A percentile compares a stretch with the other conserved stretches of the same genome.
These are phyloP conservation scores for Cladosporium halotolerans DNA, from an alignment of 2,329 filamentous ascomycete genomes.

Conservation along the genomic window DNA sequence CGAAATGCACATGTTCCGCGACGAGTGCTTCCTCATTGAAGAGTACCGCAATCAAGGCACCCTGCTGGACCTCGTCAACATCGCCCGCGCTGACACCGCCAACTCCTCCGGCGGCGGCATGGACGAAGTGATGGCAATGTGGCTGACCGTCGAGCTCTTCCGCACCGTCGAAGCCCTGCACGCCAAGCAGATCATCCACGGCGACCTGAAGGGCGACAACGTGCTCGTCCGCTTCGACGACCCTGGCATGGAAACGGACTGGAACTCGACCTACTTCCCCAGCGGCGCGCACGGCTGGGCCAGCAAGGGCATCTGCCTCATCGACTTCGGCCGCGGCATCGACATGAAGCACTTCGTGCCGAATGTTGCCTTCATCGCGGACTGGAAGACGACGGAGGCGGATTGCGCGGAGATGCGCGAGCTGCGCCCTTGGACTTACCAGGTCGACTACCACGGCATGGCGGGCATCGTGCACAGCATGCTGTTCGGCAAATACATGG, in stretches of 20 bases:
- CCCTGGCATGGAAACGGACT: slow-evolving; percentile 35
- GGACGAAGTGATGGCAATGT: slow-evolving; percentile 90
- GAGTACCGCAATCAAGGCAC: slow-evolving; percentile 87
- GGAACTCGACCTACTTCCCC: slow-evolving; percentile 61
- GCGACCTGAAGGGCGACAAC: slow-evolving; percentile 93
- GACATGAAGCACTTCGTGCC: slow-evolving; percentile 81
- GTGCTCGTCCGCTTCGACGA: slow-evolving; percentile 78
- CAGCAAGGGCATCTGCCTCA: slow-evolving; percentile 72
- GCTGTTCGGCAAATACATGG: slow-evolving; percentile 91
- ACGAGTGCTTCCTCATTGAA: slow-evolving; percentile 84
- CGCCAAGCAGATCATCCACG: slow-evolving; percentile 71
- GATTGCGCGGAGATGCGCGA: slow-evolving; percentile 97
- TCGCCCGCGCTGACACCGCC: slow-evolving; percentile 56
- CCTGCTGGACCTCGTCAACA: slow-evolving; percentile 88
- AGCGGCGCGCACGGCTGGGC: slow-evolving; percentile 74
- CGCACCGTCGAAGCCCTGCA: slow-evolving; percentile 87
- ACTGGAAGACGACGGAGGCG: slow-evolving; percentile 82
- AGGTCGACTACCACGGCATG: slow-evolving; percentile 92
- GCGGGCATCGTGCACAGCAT: slow-evolving; percentile 83
- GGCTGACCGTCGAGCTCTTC: slow-evolving; percentile 86
- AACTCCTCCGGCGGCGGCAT: slow-evolving; percentile 60
- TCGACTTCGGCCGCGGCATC: slow-evolving; percentile 91
- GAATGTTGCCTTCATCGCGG: slow-evolving; percentile 81
- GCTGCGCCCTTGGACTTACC: slow-evolving; percentile 90
- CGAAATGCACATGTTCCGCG: slow-evolving; percentile 84